Evolutionary conservation across 2,329 filamentous ascomycete species (phyloP), one percentile per base, ranked within the genome.

Genomic region (Simplicillium aogashimaense): DNA sequence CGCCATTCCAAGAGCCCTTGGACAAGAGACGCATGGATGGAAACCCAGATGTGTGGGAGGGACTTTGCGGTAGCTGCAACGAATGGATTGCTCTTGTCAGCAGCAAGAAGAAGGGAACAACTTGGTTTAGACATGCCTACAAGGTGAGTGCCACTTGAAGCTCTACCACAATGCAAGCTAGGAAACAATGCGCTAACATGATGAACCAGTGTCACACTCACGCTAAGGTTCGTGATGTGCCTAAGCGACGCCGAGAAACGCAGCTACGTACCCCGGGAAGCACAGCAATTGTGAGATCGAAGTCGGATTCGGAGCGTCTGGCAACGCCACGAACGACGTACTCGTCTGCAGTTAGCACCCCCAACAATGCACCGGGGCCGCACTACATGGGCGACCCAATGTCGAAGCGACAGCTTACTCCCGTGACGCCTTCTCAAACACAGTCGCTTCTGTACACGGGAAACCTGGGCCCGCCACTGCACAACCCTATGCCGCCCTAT

Each of bases 101-200:
- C 64, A 87, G 81, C 58, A 90, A 90, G 66, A 90, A 90, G 69
- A 89, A 90, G 65, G 85, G 85, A n/a, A 94, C 86, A 1, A 89
- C 86, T 3, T 94, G 86, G 85, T 94, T 90, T 60, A 72, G 86
- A 48, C 86, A 94, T 60, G 85, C 86, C 36, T 92, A 92, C 67
- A 92, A 90, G 74, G 83, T 85, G 61, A 58, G 65, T 58, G 47
- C 37, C 39, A 17, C 31, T 25, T 34, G n/a, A 7, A 28, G 13
- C 14, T n/a, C 16, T 7, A n/a, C 14, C 14, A 7, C 13, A 15
- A n/a, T n/a, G n/a, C n/a, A n/a, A n/a, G n/a, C n/a, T n/a, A n/a
- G n/a, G n/a, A 15, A 32, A 18, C 17, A 41, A 36, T 29, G 1
- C n/a, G 36, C 47, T 52, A 51, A 54, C 45, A 56, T 42, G 35